Percentiles rank a stretch among this genome's conserved stretches.
These are phyloP conservation scores for Globisporangium megalacanthum DNA, from an alignment of 352 stramenopile species.

Conservation along the genomic window DNA sequence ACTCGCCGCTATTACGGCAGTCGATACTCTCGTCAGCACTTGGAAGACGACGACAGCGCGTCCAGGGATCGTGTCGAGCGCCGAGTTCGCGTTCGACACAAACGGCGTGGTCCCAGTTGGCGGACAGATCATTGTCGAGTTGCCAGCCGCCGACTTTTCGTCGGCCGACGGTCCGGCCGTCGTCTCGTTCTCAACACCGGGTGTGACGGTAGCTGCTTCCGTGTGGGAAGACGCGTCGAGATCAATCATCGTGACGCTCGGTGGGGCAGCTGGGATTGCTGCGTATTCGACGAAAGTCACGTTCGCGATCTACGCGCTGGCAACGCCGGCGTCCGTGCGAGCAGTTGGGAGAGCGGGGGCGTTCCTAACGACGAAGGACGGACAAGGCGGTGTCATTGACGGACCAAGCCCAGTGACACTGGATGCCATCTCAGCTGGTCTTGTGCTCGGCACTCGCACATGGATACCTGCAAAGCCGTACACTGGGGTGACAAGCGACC, in stretches of 20 bases:
- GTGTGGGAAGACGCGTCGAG: constrained; percentile 22
- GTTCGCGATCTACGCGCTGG: constrained; percentile 30
- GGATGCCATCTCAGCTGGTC: constrained; percentile 35
- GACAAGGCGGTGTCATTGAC: constrained; percentile 37
- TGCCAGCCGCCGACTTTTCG: constrained; percentile 36
- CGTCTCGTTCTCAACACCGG: neutral
- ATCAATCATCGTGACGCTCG: constrained; percentile 17
- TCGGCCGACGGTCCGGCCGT: constrained; percentile 11
- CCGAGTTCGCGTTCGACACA: constrained; percentile 35
- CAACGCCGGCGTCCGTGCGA: constrained; percentile 38
- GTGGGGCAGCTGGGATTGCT: constrained; percentile 16
- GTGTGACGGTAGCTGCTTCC: constrained; percentile 1
- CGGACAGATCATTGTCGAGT: constrained; percentile 29
- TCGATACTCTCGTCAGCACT: constrained; percentile 23
- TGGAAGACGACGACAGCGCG: constrained; percentile 37
- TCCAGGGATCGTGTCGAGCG: constrained; percentile 42
- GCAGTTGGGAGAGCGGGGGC: constrained; percentile 13
- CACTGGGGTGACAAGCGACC: constrained; percentile 42
- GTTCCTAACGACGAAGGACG: constrained; percentile 37
- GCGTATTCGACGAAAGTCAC: constrained; percentile 23
- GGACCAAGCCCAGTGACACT: constrained; percentile 34
- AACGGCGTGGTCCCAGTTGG: constrained; percentile 34
- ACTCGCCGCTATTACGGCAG: constrained; percentile 31
- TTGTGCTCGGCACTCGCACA: constrained; percentile 37
- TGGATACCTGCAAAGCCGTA: constrained; percentile 36